These are phyloP conservation scores for Cordyceps farinosa DNA, from an alignment of 2,329 filamentous ascomycete genomes.

Conservation along the genomic window DNA sequence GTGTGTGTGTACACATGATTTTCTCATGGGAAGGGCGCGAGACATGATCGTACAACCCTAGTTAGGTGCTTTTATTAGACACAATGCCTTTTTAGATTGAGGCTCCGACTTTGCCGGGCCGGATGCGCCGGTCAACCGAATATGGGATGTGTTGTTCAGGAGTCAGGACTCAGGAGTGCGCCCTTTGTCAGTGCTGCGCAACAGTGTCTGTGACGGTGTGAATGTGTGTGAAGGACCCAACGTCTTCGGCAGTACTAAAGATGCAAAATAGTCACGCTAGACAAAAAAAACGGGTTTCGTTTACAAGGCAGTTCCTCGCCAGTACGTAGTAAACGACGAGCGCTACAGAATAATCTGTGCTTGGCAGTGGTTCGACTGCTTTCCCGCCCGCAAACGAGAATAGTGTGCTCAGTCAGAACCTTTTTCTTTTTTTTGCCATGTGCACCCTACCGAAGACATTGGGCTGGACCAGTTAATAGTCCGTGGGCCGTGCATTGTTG, in stretches of 20 bases:
- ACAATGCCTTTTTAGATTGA: not conserved
- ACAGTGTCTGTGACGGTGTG: not conserved
- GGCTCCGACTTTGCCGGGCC: not conserved
- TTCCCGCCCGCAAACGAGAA: not conserved
- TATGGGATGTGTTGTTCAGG: not conserved
- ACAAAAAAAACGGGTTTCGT: not conserved
- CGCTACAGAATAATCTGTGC: not conserved
- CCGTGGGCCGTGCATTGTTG: not conserved
- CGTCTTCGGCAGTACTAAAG: not conserved
- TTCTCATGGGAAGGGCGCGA: not conserved
- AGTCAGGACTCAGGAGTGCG: not conserved
- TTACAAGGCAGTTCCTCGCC: not conserved
- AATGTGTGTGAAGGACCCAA: not conserved
- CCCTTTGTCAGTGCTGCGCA: too few species aligned
- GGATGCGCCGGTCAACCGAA: not conserved
- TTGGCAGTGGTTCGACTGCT: not conserved
- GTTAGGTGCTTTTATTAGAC: not conserved
- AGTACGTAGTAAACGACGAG: not conserved
- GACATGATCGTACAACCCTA: not conserved
- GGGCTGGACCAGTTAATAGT: not conserved
- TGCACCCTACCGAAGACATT: not conserved
- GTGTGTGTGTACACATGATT: not conserved
- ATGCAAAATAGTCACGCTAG: not conserved
- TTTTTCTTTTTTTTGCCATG: not conserved
- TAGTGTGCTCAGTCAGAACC: not conserved